Percentiles rank a stretch among this genome's conserved stretches.
Conservation (phyloP, 331 rosid genomes). For the Dryas integrifolia region DNA sequence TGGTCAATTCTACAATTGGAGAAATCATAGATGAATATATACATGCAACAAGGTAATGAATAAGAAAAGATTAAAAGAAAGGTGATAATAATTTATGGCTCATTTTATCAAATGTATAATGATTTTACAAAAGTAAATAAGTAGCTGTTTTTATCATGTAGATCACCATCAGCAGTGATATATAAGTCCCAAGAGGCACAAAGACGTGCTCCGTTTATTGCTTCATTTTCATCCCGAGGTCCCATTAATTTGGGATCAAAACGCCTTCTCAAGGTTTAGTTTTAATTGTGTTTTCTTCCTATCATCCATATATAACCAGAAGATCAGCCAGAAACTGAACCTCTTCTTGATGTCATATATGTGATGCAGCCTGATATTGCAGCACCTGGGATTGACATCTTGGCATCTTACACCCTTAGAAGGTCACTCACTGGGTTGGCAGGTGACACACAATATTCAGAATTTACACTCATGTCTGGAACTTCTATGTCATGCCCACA, state of each 20-base stretch:
- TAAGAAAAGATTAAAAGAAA: neutral
- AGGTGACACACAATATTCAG: conserved; percentile 78
- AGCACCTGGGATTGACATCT: conserved; percentile 76
- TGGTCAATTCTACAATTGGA: conserved; percentile 50
- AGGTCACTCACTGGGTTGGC: conserved; percentile 58
- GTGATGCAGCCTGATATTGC: conserved; percentile 80
- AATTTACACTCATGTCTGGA: conserved; percentile 77
- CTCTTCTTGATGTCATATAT: neutral
- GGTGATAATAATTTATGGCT: neutral
- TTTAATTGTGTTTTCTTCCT: neutral
- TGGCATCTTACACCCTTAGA: conserved; percentile 70
- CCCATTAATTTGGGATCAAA: conserved; percentile 58
- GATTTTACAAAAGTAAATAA: neutral
- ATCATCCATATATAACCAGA: neutral
- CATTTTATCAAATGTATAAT: neutral
- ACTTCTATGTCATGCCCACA: conserved; percentile 98
- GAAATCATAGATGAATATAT: conserved; percentile 43
- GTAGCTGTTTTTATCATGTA: conserved; percentile 28
- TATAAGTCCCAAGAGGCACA: conserved; percentile 43
- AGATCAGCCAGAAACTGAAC: neutral
- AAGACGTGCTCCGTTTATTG: conserved; percentile 59
- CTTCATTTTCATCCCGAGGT: conserved; percentile 87
- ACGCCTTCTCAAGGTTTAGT: conserved; percentile 66
- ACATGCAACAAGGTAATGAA: conserved; percentile 52
- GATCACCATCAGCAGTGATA: conserved; percentile 72